These are phyloP conservation scores for Wickerhamiella cacticola DNA, from an alignment of 805 yeast species.

Conservation along the genomic window DNA sequence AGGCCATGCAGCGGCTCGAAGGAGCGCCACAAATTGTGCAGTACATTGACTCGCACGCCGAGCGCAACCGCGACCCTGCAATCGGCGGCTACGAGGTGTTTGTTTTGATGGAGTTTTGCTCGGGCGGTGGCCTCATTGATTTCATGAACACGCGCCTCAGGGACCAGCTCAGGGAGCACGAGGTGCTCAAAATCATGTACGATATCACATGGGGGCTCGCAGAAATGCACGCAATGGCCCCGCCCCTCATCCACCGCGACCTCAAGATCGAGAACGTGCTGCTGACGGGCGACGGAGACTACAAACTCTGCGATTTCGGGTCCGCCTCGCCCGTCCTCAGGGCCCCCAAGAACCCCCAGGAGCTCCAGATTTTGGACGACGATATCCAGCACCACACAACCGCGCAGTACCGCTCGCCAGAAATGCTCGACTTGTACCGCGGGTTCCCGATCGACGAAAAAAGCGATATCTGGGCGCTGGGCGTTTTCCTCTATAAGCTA, in stretches of 20 bases:
- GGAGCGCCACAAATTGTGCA: slow-evolving; percentile 74
- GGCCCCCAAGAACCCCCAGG: slow-evolving; percentile 65
- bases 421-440: slow-evolving; percentile 81
- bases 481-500: slow-evolving; percentile 78
- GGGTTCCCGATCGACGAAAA: slow-evolving; percentile 82
- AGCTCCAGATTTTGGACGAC: slow-evolving; percentile 63
- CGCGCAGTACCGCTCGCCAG: slow-evolving; percentile 91
- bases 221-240: slow-evolving; percentile 62
- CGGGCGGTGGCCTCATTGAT: slow-evolving; percentile 70
- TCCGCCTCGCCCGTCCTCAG: slow-evolving; percentile 61
- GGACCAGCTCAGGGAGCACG: slow-evolving; percentile 62
- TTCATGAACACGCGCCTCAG: slow-evolving; percentile 79
- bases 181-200: slow-evolving; percentile 69
- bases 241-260: slow-evolving; percentile 80
- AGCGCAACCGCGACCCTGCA: slow-evolving; percentile 40
- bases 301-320: slow-evolving; percentile 89
- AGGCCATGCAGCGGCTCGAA: slow-evolving; percentile 82
- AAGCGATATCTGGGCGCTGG: slow-evolving; percentile 94
- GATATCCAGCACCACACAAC: slow-evolving; percentile 87
- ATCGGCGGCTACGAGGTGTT: slow-evolving; percentile 64
- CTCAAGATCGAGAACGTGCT: slow-evolving; percentile 89
- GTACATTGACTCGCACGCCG: slow-evolving; percentile 91
- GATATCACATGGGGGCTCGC: slow-evolving; percentile 71
- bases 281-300: slow-evolving; percentile 51
- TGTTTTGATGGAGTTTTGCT: slow-evolving; percentile 85